These are phyloP conservation scores for Pseudocercospora vitis DNA, from an alignment of 2,329 filamentous ascomycete genomes.

Conservation along the genomic window DNA sequence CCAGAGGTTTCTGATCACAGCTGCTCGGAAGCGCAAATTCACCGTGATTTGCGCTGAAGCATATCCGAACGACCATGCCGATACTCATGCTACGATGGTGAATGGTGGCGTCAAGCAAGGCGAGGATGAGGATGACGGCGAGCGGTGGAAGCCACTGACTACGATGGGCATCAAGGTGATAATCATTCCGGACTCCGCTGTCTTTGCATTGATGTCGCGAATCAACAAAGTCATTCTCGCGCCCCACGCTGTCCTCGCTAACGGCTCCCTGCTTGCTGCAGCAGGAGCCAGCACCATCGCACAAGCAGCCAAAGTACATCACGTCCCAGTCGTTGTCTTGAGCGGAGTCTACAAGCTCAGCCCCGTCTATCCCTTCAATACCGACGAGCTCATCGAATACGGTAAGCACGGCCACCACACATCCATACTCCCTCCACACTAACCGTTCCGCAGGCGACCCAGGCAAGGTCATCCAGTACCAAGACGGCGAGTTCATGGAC, in stretches of 20 bases:
- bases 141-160: conserved; percentile 73
- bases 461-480: conserved; percentile 71
- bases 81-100: conserved; percentile 61
- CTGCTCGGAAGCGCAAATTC: conserved; percentile 85
- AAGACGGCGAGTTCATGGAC: conserved; percentile 76
- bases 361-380: conserved; percentile 82
- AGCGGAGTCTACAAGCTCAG: conserved; percentile 92
- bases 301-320: conserved; percentile 77
- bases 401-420: too few relatives aligned
- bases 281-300: conserved; percentile 82
- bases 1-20: conserved; percentile 83
- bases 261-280: conserved; percentile 81
- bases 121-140: conserved; percentile 49
- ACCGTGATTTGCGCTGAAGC: conserved; percentile 82
- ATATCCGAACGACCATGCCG: conserved; percentile 66
- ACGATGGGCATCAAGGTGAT: conserved; percentile 79
- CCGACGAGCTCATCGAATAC: conserved; percentile 80
- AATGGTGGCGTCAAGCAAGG: conserved; percentile 53
- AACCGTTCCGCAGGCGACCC: too few relatives aligned
- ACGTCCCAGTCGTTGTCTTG: conserved; percentile 82
- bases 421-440: too few relatives aligned
- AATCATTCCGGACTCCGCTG: conserved; percentile 76
- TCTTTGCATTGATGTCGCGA: conserved; percentile 91
- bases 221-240: conserved; percentile 94
- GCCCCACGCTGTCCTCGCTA: conserved; percentile 82